Evolutionary conservation across 306 rosid genomes (phyloP), one percentile per base, ranked within the genome.

Genomic region (peach (Prunus persica)): DNA sequence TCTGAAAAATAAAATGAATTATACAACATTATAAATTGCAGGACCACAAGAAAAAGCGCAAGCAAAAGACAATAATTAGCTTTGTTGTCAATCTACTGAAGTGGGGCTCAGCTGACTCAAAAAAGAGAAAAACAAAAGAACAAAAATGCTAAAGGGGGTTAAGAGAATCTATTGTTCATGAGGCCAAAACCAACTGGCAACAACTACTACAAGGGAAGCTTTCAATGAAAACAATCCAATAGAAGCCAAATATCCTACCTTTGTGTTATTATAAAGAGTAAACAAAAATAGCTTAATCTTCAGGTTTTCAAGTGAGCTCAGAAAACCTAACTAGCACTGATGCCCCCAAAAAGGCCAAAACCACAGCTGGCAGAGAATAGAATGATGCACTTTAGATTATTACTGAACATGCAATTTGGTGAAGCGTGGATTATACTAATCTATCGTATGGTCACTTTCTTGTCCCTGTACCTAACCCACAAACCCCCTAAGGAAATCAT

Each of bases 141-240:
- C 2, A 34, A 34, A 15, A 65, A 0, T 8, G 16, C 67, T 16
- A 13, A 63, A 25, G 12, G 34, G 50, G 51, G 34, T 20, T 54
- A 27, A 7, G 13, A 51, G 74, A 70, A 71, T 52, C 49, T 38
- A 71, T 18, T 43, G 30, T 72, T 38, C 76, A 72, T 18, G 41
- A 57, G 52, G 54, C 25, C 63, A 10, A 72, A 57, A 72, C 24
- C 55, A 72, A 52, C 55, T 72, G 67, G 76, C 41, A 54, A 15
- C 76, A 72, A 72, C 67, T 72, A 24, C 38, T 57, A 8, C 41
- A 43, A 14, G 20, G 67, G 76, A 41, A 18, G 57, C 6, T 72
- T 56, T 43, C 66, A 38, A 72, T 22, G 66, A 34, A 65, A 72
- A n/a, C 65, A 56, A 52, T 54, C 75, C 32, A 19, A 22, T 13